Percentiles rank a stretch among this genome's conserved stretches.
Evolutionary conservation across 306 rosid genomes (phyloP).

Genomic region (Cicer arietinum): DNA sequence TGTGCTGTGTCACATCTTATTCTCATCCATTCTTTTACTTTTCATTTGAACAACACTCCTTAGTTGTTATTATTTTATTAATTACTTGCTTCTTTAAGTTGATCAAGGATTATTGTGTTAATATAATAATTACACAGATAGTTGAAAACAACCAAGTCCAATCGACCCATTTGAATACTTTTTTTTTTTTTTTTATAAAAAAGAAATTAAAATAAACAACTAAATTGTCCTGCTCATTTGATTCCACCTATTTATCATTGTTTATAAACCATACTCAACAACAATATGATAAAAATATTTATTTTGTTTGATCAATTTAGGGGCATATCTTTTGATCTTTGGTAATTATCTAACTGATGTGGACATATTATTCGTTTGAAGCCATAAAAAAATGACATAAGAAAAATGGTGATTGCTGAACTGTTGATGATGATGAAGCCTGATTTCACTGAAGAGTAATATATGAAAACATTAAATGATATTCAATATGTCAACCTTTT

Average conservation of each 20-base stretch:
- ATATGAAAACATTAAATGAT: conserved; percentile 53
- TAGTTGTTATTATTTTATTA: conserved; percentile 18
- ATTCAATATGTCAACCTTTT: conserved; percentile 53
- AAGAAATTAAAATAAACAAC: no score
- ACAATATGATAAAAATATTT: background rate
- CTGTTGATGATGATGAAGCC: conserved; percentile 37
- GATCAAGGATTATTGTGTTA: background rate
- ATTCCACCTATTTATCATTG: no score
- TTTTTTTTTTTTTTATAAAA: no score
- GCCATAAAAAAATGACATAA: conserved; percentile 26
- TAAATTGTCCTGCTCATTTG: no score
- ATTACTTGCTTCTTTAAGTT: conserved; percentile 31
- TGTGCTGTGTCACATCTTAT: conserved; percentile 47
- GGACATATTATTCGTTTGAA: conserved; percentile 26
- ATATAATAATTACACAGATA: conserved; percentile 10
- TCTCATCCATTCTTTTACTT: conserved; percentile 44
- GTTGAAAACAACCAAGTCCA: conserved; percentile 29
- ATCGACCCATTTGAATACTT: background rate
- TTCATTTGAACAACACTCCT: conserved; percentile 28
- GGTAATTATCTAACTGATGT: conserved; percentile 36
- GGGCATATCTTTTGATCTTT: conserved; percentile 35
- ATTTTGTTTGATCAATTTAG: conserved; percentile 36
- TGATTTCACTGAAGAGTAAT: conserved; percentile 43
- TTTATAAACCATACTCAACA: no score
- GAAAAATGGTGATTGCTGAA: conserved; percentile 30